Evolutionary conservation across 495 filamentous ascomycete genomes (phyloP).

Genomic region (Aspergillus kassunensis): DNA sequence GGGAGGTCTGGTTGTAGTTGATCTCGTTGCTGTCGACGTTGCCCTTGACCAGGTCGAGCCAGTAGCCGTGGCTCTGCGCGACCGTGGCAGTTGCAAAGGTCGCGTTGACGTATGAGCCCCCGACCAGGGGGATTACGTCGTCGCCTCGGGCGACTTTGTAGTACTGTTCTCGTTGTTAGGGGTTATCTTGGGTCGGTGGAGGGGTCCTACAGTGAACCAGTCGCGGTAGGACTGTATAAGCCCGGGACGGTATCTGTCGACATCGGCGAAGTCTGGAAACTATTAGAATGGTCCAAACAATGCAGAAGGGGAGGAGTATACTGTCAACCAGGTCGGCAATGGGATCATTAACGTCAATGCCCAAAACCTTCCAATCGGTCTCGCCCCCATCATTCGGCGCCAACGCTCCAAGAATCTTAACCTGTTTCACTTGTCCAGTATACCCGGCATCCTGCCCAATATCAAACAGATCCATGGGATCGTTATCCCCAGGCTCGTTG

Average conservation of each 20-base stretch:
- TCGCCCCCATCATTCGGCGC: conserved; percentile 1
- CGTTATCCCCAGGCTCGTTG: not conserved
- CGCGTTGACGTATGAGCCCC: not conserved
- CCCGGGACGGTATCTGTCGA: conserved; percentile 2
- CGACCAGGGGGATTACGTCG: not conserved
- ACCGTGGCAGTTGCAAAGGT: not conserved
- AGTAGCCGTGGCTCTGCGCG: conserved; percentile 3
- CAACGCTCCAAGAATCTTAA: conserved; percentile 1
- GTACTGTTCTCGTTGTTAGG: not conserved
- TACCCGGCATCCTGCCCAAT: not conserved
- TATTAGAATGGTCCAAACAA: no score
- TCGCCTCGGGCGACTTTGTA: conserved; percentile 6
- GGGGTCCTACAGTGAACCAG: not conserved
- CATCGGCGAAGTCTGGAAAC: not conserved
- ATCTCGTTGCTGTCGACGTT: not conserved
- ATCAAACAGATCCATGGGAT: conserved; percentile 6
- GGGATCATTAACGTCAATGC: not conserved
- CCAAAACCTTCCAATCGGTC: conserved; percentile 5
- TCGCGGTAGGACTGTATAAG: conserved; percentile 1
- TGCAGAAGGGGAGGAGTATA: not conserved
- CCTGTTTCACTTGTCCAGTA: not conserved
- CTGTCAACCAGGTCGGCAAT: not conserved
- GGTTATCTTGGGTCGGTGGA: not conserved
- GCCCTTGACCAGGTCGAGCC: conserved; percentile 3
- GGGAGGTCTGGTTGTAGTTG: conserved; percentile 6